Base-by-base conservation (phyloP, 1,284 basidiomycete genomes). In the Sporisorium scitamineum region DNA sequence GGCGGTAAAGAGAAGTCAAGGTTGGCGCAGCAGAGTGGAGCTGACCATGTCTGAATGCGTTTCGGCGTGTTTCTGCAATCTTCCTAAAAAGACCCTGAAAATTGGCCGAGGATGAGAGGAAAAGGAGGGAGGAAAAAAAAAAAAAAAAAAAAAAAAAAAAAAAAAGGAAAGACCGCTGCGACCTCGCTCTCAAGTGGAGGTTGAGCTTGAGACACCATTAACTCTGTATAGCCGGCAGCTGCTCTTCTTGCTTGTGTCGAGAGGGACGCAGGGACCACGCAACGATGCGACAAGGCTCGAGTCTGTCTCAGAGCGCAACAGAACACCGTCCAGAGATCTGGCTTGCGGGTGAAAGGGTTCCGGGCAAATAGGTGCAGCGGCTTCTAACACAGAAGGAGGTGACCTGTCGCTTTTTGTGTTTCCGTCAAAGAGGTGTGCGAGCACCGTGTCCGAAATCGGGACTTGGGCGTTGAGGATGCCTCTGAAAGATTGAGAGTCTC, bases 41-140 rank as follows among this genome's bases (percentile, higher is more conserved):
- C 27, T 22, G 34, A 37, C 14, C 52, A 53, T 20, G 41, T 20
- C 26, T 27, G 24, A 41, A 32, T 16, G n/a, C 26, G 39, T 53
- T 65, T 65, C 55, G 50, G 62, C 27, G 44, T 58, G 42, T 65
- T 64, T 65, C 62, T 58, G 50, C 31, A n/a, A 11, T 57, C 54
- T 64, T 64, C 55, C 29, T 53, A 42, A 16, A 44, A 18, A 51
- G 45, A 57, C 45, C 55, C 44, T 48, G 55, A 57, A 57, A 47
- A 45, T 51, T 58, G 22, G 26, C 56, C 47, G 47, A n/a, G n/a
- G n/a, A n/a, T n/a, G n/a, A n/a, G n/a, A n/a, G n/a, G 55, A 57
- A 57, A 47, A 45, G 5, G 37, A 11, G 7, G 4, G 7, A 39
- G 18, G 18, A 39, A n/a, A 39, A 18, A 39, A 5, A 39, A 39